Percentiles rank a stretch among this genome's conserved stretches.
Evolutionary conservation across 345 rosid genomes (phyloP).

Genomic region (Populus davidiana): DNA sequence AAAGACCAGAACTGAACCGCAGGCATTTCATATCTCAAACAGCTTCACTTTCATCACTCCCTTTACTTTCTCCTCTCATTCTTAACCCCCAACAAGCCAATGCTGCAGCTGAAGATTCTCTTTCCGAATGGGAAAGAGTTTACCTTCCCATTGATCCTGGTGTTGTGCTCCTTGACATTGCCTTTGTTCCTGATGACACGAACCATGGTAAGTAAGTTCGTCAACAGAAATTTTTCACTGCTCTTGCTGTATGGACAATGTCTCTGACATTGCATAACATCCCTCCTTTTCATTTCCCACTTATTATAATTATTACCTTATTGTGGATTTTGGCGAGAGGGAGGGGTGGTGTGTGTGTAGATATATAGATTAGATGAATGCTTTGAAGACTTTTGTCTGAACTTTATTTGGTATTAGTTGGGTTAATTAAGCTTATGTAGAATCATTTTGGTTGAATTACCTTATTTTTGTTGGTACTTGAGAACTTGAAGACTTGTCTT

Average conservation of each 20-base stretch:
- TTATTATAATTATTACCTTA: neutral
- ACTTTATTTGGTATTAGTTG: too few species aligned
- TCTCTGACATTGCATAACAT: too few species aligned
- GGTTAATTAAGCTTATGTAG: too few species aligned
- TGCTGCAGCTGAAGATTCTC: constrained; percentile 46
- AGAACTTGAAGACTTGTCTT: neutral
- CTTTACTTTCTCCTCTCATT: constrained; percentile 28
- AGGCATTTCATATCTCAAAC: constrained; percentile 52
- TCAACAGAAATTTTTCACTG: too few species aligned
- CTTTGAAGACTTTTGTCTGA: too few species aligned
- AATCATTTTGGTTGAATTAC: too few species aligned
- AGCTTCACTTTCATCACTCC: constrained; percentile 38
- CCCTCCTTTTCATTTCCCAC: neutral
- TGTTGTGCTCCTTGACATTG: constrained; percentile 89
- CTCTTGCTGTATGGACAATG: too few species aligned
- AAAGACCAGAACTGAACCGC: constrained; percentile 33
- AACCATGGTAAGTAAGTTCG: constrained; percentile 46
- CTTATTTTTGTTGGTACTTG: too few species aligned
- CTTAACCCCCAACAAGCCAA: constrained; percentile 26
- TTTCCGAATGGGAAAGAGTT: constrained; percentile 78
- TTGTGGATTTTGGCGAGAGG: neutral
- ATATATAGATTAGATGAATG: too few species aligned
- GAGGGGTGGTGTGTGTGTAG: neutral
- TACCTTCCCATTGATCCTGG: constrained; percentile 80
- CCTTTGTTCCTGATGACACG: constrained; percentile 76